These are phyloP conservation scores for Lathyrus aphaca DNA, from an alignment of 306 rosid genomes.

Conservation along the genomic window DNA sequence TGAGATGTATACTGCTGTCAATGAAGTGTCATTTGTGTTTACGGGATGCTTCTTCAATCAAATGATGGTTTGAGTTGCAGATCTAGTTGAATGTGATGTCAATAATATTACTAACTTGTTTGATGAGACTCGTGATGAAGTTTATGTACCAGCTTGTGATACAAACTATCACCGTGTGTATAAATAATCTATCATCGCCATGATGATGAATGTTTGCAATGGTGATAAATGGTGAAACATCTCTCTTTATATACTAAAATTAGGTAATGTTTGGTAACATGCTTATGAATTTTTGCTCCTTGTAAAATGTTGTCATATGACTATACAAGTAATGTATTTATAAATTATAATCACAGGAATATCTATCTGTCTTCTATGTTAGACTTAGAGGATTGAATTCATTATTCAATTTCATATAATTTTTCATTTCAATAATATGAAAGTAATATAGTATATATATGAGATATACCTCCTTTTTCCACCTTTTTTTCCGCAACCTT, in stretches of 20 bases:
- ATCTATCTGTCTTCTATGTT: too few species aligned
- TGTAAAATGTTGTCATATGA: too few species aligned
- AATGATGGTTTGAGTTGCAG: conserved; percentile 20
- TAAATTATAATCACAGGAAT: too few species aligned
- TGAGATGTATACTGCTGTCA: conserved; percentile 19
- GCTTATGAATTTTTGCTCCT: neutral
- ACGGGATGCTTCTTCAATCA: conserved; percentile 30
- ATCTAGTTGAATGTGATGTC: conserved; percentile 12
- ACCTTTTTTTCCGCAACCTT: too few species aligned
- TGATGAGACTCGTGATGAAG: conserved; percentile 5
- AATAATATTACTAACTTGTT: conserved; percentile 1
- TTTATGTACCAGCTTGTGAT: conserved; percentile 3
- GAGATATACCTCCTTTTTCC: too few species aligned
- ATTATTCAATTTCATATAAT: too few species aligned
- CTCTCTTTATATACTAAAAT: neutral
- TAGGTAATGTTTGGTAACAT: neutral
- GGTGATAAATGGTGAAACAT: neutral
- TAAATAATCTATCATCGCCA: neutral
- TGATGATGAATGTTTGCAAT: neutral
- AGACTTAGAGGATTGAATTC: too few species aligned
- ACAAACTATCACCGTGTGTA: neutral
- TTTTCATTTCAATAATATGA: too few species aligned
- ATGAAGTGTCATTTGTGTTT: conserved; percentile 16
- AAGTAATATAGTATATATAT: too few species aligned
- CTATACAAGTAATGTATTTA: too few species aligned